Percentiles rank a stretch among this genome's conserved stretches.
Conservation (phyloP, 2,329 filamentous ascomycete species). For the Xenosphaeropsis pyriputrescens region DNA sequence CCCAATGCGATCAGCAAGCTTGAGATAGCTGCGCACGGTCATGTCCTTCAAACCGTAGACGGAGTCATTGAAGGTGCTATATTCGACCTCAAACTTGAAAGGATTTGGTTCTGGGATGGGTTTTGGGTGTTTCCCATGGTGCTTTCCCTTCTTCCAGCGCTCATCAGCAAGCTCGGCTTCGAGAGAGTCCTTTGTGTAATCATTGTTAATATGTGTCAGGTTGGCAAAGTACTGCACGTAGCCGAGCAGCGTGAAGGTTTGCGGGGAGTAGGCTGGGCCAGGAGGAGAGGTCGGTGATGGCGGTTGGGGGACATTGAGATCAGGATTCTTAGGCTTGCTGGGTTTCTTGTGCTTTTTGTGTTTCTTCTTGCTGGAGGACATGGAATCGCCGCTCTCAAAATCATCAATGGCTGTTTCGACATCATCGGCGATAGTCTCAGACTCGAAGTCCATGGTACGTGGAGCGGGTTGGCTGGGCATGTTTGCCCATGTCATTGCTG, state of each 20-base stretch:
- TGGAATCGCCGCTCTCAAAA: slow-evolving; percentile 20
- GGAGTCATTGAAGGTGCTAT: slow-evolving; percentile 66
- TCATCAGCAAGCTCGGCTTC: slow-evolving; percentile 16
- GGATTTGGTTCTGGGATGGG: slow-evolving; percentile 40
- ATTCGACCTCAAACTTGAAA: slow-evolving; percentile 71
- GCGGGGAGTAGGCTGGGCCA: slow-evolving; percentile 80
- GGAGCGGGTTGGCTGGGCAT: no score
- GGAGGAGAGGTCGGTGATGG: slow-evolving; percentile 62
- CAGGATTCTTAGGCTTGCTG: slow-evolving; percentile 39
- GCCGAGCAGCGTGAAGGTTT: slow-evolving; percentile 62
- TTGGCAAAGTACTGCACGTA: slow-evolving; percentile 93
- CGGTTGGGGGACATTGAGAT: slow-evolving; percentile 50
- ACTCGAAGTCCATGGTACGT: not conserved
- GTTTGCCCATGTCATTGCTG: slow-evolving; percentile 9
- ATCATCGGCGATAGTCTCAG: slow-evolving; percentile 6
- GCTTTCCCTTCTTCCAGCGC: slow-evolving; percentile 50
- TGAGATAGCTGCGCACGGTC: slow-evolving; percentile 68
- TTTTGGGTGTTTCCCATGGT: slow-evolving; percentile 40
- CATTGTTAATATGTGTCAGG: slow-evolving; percentile 77
- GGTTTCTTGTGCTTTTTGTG: slow-evolving; percentile 27
- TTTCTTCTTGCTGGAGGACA: slow-evolving; percentile 27
- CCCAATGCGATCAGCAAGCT: slow-evolving; percentile 69
- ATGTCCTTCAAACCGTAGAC: slow-evolving; percentile 66
- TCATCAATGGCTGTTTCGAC: slow-evolving; percentile 14
- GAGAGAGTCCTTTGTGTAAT: slow-evolving; percentile 24